Percentiles rank a stretch among this genome's conserved stretches.
These are phyloP conservation scores for Draba incana DNA, from an alignment of 345 rosid species.

Conservation along the genomic window DNA sequence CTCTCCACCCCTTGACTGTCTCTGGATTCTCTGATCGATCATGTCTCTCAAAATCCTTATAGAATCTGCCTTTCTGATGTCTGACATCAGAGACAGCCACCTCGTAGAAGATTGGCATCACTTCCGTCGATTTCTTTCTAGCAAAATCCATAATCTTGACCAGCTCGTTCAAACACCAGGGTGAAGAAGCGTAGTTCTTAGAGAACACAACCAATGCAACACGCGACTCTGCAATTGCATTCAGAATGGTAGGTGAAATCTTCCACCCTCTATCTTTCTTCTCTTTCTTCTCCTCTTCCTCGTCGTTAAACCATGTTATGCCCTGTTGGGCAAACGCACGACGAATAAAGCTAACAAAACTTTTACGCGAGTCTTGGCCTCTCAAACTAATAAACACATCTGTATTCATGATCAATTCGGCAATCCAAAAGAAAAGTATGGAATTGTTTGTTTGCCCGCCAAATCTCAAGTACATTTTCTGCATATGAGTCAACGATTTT, in stretches of 20 bases:
- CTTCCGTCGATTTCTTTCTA: neutral
- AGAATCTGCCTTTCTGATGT: neutral
- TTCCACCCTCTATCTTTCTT: neutral
- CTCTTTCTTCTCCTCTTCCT: neutral
- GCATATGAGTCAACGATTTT: too few species aligned
- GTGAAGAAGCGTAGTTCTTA: neutral
- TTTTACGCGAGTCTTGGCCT: neutral
- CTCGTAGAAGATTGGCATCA: neutral
- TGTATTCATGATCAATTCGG: too few species aligned
- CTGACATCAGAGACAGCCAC: neutral
- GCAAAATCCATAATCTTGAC: neutral
- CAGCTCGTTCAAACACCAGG: neutral
- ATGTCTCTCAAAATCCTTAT: neutral
- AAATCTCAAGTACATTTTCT: too few species aligned
- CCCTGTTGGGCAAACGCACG: neutral
- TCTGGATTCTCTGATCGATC: neutral
- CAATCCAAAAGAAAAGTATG: too few species aligned
- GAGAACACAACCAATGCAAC: neutral
- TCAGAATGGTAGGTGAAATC: neutral
- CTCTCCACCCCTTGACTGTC: neutral
- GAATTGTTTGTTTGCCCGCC: too few species aligned
- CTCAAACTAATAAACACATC: neutral
- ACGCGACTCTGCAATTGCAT: neutral
- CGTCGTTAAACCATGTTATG: neutral
- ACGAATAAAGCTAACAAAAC: neutral